These are phyloP conservation scores for Yarrowia porcina DNA, from an alignment of 805 yeast species.

Conservation along the genomic window DNA sequence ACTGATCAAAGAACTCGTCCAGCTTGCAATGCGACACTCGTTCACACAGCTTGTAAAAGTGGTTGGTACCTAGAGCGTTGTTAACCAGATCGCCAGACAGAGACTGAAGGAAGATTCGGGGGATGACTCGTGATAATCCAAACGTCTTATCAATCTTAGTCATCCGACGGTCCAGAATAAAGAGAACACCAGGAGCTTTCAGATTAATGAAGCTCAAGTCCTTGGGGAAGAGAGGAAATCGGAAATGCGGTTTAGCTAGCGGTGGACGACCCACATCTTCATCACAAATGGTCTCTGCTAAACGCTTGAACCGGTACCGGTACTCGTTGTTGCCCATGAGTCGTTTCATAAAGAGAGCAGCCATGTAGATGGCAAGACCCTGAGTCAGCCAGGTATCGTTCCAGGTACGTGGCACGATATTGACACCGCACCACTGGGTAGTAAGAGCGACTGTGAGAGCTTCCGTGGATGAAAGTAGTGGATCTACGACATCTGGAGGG, in stretches of 20 bases:
- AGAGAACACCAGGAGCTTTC: conserved; percentile 82
- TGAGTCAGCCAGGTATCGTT: conserved; percentile 86
- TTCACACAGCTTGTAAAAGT: conserved; percentile 92
- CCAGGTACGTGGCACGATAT: conserved; percentile 73
- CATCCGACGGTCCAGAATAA: conserved; percentile 85
- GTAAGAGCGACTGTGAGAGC: conserved; percentile 67
- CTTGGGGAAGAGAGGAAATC: conserved; percentile 58
- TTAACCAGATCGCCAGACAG: conserved; percentile 90
- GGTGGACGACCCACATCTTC: conserved; percentile 76
- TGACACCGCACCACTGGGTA: conserved; percentile 90
- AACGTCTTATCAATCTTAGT: conserved; percentile 93
- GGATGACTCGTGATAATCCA: conserved; percentile 86
- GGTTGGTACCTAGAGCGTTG: conserved; percentile 72
- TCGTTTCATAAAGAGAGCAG: conserved; percentile 60
- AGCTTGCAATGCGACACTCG: conserved; percentile 84
- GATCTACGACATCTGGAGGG: conserved; percentile 72
- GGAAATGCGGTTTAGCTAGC: conserved; percentile 63
- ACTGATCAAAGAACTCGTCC: conserved; percentile 81
- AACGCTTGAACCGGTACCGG: conserved; percentile 62
- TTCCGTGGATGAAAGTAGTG: conserved; percentile 68
- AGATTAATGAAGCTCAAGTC: conserved; percentile 69
- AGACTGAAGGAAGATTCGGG: conserved; percentile 86
- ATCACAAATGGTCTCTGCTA: conserved; percentile 63
- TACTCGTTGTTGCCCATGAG: conserved; percentile 84
- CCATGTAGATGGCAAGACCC: conserved; percentile 84